Evolutionary conservation across 352 stramenopile genomes (phyloP), one percentile per base, ranked within the genome.

Genomic region (Pythium myriotylum): DNA sequence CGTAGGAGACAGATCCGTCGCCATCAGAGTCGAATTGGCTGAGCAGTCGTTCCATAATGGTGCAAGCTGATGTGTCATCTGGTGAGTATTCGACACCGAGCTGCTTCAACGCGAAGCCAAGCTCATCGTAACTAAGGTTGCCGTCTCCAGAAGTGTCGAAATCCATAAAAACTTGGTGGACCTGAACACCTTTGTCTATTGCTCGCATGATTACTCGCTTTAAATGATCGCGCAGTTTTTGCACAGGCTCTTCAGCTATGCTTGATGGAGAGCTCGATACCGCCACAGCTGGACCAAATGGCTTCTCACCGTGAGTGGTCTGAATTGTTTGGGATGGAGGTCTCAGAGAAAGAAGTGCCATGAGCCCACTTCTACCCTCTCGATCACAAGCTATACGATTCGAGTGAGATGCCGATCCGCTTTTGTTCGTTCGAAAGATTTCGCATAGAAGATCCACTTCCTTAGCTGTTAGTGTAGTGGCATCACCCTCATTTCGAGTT

Each of bases 1-100:
- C 55, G 56, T 95, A 89, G 10, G 87, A 91, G 19, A 97, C 81
- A 2, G 53, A 68, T 0, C 81, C 84, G 45, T 94, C 74, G 17
- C 70, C 64, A 47, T 94, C 70, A 35, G 59, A 61, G 37, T 95
- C 84, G 16, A 94, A 73, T 39, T 80, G 70, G 0, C 19, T 29
- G 19, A 94, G 58, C 2, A 94, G 57, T 4, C 56, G 54, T n/a
- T 63, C 57, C 22, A 92, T 64, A 8, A 37, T 60, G 10, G 41
- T 24, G 24, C 50, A 54, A 3, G 32, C 33, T 13, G 40, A 10
- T 10, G 69, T 66, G 46, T 88, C 58, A 10, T 57, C 66, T 20
- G 71, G 46, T 8, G 37, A 65, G 2, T 53, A 70, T n/a, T 58
- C 45, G 41, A 90, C 72, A 5, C 80, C 80, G 2, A 94, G 70